These are phyloP conservation scores for Alternaria panax DNA, from an alignment of 2,329 filamentous ascomycete species.

Conservation along the genomic window DNA sequence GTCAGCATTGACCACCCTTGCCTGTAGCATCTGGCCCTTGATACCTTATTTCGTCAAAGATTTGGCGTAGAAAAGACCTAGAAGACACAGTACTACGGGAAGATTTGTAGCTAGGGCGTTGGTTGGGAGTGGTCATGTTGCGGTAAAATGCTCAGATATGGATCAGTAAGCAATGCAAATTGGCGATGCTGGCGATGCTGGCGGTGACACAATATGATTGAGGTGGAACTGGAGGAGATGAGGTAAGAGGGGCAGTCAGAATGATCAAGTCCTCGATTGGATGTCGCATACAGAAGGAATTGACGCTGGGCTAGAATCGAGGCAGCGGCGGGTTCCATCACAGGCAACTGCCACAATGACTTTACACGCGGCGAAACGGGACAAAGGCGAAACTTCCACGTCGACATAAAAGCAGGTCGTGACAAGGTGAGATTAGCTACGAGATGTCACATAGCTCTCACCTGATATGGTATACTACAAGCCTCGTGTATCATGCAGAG, in stretches of 20 bases:
- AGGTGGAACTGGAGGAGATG: slow-evolving; percentile 3
- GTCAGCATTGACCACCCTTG: neutral
- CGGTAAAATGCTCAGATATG: slow-evolving; percentile 25
- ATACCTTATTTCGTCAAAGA: slow-evolving; percentile 39
- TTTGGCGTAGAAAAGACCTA: slow-evolving; percentile 31
- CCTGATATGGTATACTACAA: slow-evolving; percentile 44
- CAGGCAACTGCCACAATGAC: neutral
- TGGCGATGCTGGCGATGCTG: slow-evolving; percentile 26
- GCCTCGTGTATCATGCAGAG: slow-evolving; percentile 38
- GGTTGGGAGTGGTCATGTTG: slow-evolving; percentile 37
- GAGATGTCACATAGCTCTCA: slow-evolving; percentile 37
- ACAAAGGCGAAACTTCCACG: neutral
- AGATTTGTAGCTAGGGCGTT: slow-evolving; percentile 10
- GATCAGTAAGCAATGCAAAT: slow-evolving; percentile 27
- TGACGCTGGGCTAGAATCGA: neutral
- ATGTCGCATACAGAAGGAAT: neutral
- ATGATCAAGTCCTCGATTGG: neutral
- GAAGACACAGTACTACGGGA: slow-evolving; percentile 19
- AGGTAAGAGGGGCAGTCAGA: neutral
- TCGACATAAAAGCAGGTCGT: slow-evolving; percentile 21
- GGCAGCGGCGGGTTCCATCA: neutral
- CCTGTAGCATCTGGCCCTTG: neutral
- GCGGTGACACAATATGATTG: slow-evolving; percentile 13
- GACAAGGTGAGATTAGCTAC: slow-evolving; percentile 37
- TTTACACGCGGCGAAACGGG: neutral